phyloP scores from a whole-genome alignment of 805 yeast species.

The Starmerella bombicola region DNA sequence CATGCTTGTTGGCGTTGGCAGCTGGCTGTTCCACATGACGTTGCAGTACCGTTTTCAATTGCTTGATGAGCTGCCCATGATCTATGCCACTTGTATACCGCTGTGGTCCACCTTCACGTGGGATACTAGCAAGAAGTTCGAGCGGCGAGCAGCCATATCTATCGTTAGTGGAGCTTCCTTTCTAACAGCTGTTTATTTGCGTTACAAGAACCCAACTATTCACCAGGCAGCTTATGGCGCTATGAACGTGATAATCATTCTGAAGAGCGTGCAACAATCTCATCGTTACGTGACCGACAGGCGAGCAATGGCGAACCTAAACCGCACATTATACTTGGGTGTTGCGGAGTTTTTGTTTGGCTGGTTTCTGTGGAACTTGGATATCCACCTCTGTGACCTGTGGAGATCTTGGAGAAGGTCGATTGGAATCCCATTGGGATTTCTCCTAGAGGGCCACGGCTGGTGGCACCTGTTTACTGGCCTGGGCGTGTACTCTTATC shows the following conservation, averaged over 20 bases:
- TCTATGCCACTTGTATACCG: conserved; percentile 93
- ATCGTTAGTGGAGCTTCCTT: conserved; percentile 43
- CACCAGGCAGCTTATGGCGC: conserved; percentile 80
- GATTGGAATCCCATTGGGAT: conserved; percentile 74
- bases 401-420: conserved; percentile 49
- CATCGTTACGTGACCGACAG: conserved; percentile 40
- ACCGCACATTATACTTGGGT: conserved; percentile 46
- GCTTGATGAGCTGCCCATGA: conserved; percentile 94
- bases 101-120: conserved; percentile 71
- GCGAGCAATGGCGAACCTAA: conserved; percentile 38
- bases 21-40: conserved; percentile 96
- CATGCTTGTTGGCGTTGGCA: conserved; percentile 79
- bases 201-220: conserved; percentile 67
- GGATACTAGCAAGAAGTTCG: conserved; percentile 33
- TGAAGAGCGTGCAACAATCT: conserved; percentile 44
- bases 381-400: conserved; percentile 59
- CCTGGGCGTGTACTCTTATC: conserved; percentile 72
- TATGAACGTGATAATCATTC: conserved; percentile 61
- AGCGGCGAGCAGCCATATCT: conserved; percentile 36
- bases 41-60: conserved; percentile 77
- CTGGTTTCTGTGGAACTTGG: conserved; percentile 78
- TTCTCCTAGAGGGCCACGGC: conserved; percentile 80
- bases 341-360: conserved; percentile 56
- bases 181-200: conserved; percentile 61
- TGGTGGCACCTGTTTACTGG: conserved; percentile 84